Percentiles rank a stretch among this genome's conserved stretches.
These are phyloP conservation scores for Lentinula novae-zelandiae DNA, from an alignment of 1,284 basidiomycete species.

Conservation along the genomic window DNA sequence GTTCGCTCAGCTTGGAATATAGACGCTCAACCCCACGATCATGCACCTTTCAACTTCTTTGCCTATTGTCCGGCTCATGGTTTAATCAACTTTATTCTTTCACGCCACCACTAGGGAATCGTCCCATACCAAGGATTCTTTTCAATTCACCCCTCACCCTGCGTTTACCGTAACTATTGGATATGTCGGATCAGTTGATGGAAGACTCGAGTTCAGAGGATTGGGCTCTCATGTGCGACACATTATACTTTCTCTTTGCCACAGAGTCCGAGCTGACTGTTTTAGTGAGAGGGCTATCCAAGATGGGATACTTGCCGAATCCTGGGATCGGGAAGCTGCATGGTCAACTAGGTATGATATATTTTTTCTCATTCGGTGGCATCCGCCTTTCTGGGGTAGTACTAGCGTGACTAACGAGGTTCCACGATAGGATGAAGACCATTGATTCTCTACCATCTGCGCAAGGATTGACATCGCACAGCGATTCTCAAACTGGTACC, in stretches of 20 bases:
- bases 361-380: neutral
- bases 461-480: neutral
- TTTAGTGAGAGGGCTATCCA: neutral
- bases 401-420: neutral
- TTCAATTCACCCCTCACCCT: too few relatives aligned
- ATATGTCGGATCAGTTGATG: neutral
- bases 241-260: neutral
- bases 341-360: neutral
- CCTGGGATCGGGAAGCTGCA: neutral
- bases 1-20: neutral
- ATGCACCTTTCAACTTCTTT: neutral
- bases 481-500: too few relatives aligned
- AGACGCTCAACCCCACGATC: neutral
- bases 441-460: neutral
- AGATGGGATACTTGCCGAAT: neutral
- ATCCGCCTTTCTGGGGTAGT: neutral
- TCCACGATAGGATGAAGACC: neutral
- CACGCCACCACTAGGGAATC: too few relatives aligned
- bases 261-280: neutral
- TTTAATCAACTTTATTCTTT: neutral
- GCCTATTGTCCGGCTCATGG: neutral
- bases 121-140: too few relatives aligned
- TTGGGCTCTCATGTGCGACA: neutral
- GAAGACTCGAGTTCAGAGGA: neutral
- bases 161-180: neutral